Evolutionary conservation across 106 monocot genomes (phyloP).

Genomic region (Ottelia alismoides): DNA sequence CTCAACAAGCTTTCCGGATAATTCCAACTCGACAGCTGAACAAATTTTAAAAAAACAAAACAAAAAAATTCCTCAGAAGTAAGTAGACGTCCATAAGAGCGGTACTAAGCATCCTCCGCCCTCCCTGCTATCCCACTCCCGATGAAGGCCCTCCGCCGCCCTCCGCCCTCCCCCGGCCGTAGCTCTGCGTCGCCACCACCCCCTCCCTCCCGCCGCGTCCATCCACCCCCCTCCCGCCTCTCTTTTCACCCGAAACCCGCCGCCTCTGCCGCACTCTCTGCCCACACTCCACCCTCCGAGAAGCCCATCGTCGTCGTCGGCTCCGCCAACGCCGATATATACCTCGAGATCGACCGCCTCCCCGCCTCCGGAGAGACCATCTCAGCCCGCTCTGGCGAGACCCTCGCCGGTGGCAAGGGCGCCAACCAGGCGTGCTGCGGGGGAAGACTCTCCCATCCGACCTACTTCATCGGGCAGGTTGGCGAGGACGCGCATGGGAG

Average conservation of each 20-base stretch:
- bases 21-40: too few species aligned
- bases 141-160: too few species aligned
- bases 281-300: constrained; percentile 1
- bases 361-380: constrained; percentile 70
- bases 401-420: constrained; percentile 93
- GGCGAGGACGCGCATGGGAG: constrained; percentile 72
- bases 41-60: too few species aligned
- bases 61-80: too few species aligned
- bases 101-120: too few species aligned
- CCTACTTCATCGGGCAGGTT: constrained; percentile 69
- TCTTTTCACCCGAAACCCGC: not conserved
- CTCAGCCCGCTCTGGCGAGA: constrained; percentile 46
- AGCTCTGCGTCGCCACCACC: too few species aligned
- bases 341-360: constrained; percentile 75
- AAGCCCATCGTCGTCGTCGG: constrained; percentile 78
- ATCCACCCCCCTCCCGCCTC: constrained; percentile 4
- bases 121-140: too few species aligned
- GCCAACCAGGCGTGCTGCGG: constrained; percentile 98
- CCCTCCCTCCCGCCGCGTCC: too few species aligned
- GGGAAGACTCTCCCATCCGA: constrained; percentile 45
- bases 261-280: constrained; percentile 3
- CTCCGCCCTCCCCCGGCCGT: too few species aligned
- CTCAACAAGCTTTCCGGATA: too few species aligned
- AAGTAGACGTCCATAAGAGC: too few species aligned
- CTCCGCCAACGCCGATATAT: constrained; percentile 99